Conservation (phyloP, 805 yeast genomes). For the Ogataea degrootiae region DNA sequence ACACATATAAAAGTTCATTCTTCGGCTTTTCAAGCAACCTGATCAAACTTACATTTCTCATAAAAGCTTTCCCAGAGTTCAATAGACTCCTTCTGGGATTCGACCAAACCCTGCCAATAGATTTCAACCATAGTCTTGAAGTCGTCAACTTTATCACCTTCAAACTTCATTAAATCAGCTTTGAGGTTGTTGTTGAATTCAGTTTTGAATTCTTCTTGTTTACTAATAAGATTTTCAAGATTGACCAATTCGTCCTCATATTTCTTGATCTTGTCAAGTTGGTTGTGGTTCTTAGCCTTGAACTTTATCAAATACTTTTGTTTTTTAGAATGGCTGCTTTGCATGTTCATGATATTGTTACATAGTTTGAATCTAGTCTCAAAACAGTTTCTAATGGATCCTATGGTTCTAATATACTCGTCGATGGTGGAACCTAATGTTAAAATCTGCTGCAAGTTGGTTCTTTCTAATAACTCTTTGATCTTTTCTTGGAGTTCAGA, state of each 20-base stretch:
- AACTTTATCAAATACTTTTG: constrained; percentile 41
- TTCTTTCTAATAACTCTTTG: constrained; percentile 69
- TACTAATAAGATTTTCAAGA: constrained; percentile 47
- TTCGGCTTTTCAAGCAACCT: not conserved
- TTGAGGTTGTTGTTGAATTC: constrained; percentile 61
- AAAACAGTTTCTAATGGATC: constrained; percentile 69
- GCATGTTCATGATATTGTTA: constrained; percentile 40
- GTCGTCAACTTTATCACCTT: constrained; percentile 71
- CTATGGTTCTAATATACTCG: constrained; percentile 75
- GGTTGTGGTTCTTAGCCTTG: constrained; percentile 40
- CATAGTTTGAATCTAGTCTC: constrained; percentile 64
- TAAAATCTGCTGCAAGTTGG: constrained; percentile 77
- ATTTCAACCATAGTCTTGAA: constrained; percentile 88
- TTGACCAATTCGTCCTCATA: constrained; percentile 56
- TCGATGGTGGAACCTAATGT: constrained; percentile 85
- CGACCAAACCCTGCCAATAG: constrained; percentile 84
- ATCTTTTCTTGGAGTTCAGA: constrained; percentile 67
- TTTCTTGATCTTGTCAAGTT: constrained; percentile 56
- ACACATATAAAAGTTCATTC: no score
- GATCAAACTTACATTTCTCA: constrained; percentile 38
- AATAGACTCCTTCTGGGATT: constrained; percentile 86
- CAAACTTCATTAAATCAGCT: constrained; percentile 64
- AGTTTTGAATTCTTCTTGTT: constrained; percentile 57
- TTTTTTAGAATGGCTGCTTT: constrained; percentile 39
- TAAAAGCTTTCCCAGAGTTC: constrained; percentile 89